Conservation (phyloP, 306 rosid genomes). For the Prunus armeniaca region DNA sequence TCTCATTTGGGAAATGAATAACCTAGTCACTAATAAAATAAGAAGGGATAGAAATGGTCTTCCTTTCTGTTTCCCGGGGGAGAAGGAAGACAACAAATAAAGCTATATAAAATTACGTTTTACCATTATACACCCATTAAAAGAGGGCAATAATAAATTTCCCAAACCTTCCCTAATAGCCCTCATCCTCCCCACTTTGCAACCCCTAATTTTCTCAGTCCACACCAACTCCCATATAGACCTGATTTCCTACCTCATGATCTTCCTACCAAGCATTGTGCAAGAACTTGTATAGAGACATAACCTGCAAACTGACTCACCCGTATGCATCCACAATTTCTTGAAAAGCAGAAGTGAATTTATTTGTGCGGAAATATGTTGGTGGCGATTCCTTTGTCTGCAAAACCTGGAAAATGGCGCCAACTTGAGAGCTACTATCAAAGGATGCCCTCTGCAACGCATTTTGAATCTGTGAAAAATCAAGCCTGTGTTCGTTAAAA, state of each 20-base stretch:
- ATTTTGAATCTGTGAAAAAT: constrained; percentile 49
- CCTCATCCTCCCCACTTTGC: background rate
- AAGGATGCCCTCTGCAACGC: constrained; percentile 55
- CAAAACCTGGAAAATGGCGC: constrained; percentile 65
- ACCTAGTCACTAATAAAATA: background rate
- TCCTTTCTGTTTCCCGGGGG: background rate
- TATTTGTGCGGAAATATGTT: constrained; percentile 67
- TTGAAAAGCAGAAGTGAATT: constrained; percentile 68
- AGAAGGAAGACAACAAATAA: too few species aligned
- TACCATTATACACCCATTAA: too few species aligned
- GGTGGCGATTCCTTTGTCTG: constrained; percentile 67
- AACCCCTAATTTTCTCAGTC: background rate
- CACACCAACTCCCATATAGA: background rate
- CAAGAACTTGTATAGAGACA: background rate
- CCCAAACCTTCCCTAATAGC: background rate
- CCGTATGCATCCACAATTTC: constrained; percentile 89
- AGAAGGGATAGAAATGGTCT: background rate
- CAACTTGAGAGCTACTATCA: constrained; percentile 63
- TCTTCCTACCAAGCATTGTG: background rate
- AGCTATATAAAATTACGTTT: too few species aligned
- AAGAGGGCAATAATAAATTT: background rate
- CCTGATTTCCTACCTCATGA: background rate
- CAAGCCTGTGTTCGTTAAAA: constrained; percentile 12
- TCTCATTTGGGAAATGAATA: background rate
- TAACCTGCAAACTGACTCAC: constrained; percentile 36